Evolutionary conservation across 192 early-diverging fungal genomes (phyloP).

Genomic region (Backusella australiensis): DNA sequence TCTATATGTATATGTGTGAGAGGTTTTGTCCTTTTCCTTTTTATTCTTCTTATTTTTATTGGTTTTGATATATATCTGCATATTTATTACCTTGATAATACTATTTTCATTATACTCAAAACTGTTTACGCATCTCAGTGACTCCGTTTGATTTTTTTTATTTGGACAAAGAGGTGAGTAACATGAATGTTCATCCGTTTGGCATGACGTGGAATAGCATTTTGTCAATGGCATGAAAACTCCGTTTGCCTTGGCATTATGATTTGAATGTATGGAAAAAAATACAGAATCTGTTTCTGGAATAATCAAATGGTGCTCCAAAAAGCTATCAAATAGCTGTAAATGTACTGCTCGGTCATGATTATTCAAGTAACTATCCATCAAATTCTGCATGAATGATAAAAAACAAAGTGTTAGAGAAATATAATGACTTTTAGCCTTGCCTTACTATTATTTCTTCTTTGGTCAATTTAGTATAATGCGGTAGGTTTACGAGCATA

Average conservation of each 20-base stretch:
- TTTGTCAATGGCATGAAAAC: constrained; percentile 3
- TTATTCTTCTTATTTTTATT: neutral
- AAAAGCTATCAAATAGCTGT: constrained; percentile 3
- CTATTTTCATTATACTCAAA: neutral
- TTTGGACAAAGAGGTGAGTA: constrained; percentile 15
- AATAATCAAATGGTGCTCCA: neutral
- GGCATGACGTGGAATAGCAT: constrained; percentile 23
- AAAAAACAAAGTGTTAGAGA: neutral
- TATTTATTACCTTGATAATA: neutral
- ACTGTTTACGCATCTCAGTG: neutral
- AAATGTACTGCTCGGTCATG: neutral
- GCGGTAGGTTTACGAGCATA: neutral
- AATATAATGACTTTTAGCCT: neutral
- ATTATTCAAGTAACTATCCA: neutral
- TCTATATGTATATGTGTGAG: neutral
- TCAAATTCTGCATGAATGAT: neutral
- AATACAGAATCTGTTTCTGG: neutral
- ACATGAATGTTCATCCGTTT: neutral
- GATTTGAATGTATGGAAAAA: neutral
- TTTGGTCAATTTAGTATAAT: neutral
- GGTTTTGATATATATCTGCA: neutral
- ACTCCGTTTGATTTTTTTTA: neutral
- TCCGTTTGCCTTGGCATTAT: neutral
- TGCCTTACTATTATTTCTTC: neutral
- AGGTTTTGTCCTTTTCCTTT: neutral